Conservation (phyloP, 306 rosid genomes). For the Malus sylvestris region DNA sequence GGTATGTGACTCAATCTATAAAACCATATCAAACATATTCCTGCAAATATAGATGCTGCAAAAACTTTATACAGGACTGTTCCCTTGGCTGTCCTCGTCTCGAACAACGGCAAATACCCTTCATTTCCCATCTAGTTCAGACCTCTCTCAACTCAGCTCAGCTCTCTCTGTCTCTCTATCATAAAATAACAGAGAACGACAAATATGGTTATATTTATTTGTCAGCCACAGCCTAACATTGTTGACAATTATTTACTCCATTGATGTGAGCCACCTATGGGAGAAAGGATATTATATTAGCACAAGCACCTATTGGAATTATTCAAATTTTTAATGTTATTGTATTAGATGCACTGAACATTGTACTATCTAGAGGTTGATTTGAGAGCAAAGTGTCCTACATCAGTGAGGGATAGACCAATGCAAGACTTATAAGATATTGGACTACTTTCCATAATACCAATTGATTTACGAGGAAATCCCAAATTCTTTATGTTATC, state of each 20-base stretch:
- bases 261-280: no score
- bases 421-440: no score
- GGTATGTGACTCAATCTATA: conserved; percentile 46
- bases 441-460: fast-evolving
- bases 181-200: neutral
- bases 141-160: neutral
- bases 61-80: conserved; percentile 33
- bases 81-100: conserved; percentile 43
- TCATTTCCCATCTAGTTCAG: conserved; percentile 7
- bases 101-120: conserved; percentile 36
- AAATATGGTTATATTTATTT: neutral
- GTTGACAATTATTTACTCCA: no score
- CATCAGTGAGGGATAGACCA: no score
- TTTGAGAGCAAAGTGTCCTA: no score
- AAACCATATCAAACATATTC: conserved; percentile 53
- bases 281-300: no score
- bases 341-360: no score
- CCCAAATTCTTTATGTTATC: no score
- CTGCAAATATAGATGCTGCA: conserved; percentile 40
- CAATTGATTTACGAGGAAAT: no score
- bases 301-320: no score
- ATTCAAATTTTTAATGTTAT: no score
- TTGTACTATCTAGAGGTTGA: no score
- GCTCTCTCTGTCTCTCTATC: neutral
- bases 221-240: neutral